Evolutionary conservation across 2,329 filamentous ascomycete genomes (phyloP).

Genomic region (Colletotrichum sp.): DNA sequence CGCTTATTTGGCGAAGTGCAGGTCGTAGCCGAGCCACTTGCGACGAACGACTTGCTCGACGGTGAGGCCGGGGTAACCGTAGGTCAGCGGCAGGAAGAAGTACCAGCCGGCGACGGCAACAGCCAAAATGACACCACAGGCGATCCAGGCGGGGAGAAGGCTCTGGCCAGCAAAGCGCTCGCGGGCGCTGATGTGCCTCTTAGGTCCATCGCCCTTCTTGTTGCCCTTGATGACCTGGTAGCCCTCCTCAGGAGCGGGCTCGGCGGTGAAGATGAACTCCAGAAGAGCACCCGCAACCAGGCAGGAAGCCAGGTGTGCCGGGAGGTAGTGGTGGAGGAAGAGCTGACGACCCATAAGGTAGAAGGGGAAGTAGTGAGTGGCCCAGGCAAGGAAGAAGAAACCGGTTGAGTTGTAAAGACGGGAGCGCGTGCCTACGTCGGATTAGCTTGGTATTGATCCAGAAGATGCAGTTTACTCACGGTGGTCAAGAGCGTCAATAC

Average conservation of each 20-base stretch:
- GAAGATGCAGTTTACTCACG: constrained; percentile 65
- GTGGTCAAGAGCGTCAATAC: constrained; percentile 89
- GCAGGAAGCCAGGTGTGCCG: constrained; percentile 88
- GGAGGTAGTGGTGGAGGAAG: constrained; percentile 97
- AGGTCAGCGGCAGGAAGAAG: constrained; percentile 94
- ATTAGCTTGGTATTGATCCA: constrained; percentile 31
- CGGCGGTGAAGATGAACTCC: constrained; percentile 95
- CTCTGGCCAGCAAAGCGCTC: constrained; percentile 84
- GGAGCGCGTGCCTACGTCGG: constrained; percentile 75
- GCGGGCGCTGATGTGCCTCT: constrained; percentile 75
- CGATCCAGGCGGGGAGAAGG: constrained; percentile 80
- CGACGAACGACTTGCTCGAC: constrained; percentile 80
- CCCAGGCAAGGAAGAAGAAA: constrained; percentile 99
- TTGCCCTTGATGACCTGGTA: constrained; percentile 51
- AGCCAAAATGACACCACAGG: constrained; percentile 71
- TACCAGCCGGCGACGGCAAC: constrained; percentile 80
- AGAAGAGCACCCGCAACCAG: constrained; percentile 90
- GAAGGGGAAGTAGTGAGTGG: constrained; percentile 96
- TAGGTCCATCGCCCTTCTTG: constrained; percentile 47
- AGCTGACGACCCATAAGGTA: constrained; percentile 98
- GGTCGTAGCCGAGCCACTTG: constrained; percentile 96
- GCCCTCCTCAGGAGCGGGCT: constrained; percentile 68
- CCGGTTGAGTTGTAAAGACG: constrained; percentile 98
- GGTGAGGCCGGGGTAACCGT: constrained; percentile 87
- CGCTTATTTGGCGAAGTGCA: constrained; percentile 97